phyloP scores from a whole-genome alignment of 768 basidiomycete genomes.

The Scleroderma bovista region DNA sequence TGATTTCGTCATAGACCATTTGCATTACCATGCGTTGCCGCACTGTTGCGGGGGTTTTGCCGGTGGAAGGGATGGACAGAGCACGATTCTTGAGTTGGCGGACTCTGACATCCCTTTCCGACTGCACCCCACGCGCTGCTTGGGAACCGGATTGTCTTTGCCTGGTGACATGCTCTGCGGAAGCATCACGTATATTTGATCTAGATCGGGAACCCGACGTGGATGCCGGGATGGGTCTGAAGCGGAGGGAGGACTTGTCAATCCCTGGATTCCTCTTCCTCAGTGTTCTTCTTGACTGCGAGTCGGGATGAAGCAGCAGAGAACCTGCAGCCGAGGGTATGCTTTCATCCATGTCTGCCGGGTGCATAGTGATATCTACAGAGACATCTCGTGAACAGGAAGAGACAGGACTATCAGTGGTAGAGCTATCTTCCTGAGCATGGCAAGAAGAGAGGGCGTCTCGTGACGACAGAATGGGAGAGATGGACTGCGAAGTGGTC shows the following conservation, averaged over 20 bases:
- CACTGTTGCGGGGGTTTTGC: slow-evolving; percentile 45
- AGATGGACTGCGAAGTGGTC: slow-evolving; percentile 15
- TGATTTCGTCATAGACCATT: slow-evolving; percentile 62
- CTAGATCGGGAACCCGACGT: slow-evolving; percentile 21
- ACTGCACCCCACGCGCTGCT: slow-evolving; percentile 16
- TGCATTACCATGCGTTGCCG: slow-evolving; percentile 53
- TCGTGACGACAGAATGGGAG: slow-evolving; percentile 28
- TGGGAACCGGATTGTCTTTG: slow-evolving; percentile 19
- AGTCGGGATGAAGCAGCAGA: slow-evolving; percentile 17
- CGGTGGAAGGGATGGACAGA: slow-evolving; percentile 28
- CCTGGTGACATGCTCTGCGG: slow-evolving; percentile 26
- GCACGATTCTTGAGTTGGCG: slow-evolving; percentile 28
- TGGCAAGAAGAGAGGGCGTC: slow-evolving; percentile 28
- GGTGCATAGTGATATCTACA: slow-evolving; percentile 19
- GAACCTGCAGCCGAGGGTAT: slow-evolving; percentile 22
- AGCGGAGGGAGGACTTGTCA: slow-evolving; percentile 22
- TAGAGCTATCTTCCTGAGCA: slow-evolving; percentile 24
- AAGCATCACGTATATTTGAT: slow-evolving; percentile 15
- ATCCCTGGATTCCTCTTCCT: slow-evolving; percentile 15
- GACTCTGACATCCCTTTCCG: slow-evolving; percentile 27
- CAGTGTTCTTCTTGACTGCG: slow-evolving; percentile 22
- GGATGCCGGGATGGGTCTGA: slow-evolving; percentile 19
- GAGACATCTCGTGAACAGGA: slow-evolving; percentile 31
- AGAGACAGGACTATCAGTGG: slow-evolving; percentile 25
- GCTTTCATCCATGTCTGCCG: slow-evolving; percentile 22